Base-by-base conservation (phyloP, 768 basidiomycete species). In the Hericium erinaceus region DNA sequence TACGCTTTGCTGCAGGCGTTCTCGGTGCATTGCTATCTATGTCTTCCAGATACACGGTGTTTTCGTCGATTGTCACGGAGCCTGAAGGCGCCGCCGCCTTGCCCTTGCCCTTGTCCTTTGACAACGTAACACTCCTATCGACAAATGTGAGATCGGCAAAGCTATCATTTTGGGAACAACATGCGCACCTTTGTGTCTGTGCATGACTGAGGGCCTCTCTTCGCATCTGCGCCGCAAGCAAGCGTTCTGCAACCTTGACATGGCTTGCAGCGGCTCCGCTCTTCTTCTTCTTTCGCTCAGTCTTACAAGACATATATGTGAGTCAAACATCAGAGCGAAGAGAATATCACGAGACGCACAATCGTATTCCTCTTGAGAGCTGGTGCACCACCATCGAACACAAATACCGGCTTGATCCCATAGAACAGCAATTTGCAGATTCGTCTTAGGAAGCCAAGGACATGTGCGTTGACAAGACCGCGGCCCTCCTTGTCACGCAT, bases 401-500 rank as follows among this genome's bases (percentile, higher is more conserved):
- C 95, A 66, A 99, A 99, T 39, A 99, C 95, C 0, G 97, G 97
- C 69, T 91, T 95, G 68, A 98, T 95, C 12, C 97, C 97, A 67
- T 97, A 94, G 73, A 95, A 98, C 46, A 99, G 73, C 33, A 99
- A 78, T 72, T 98, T 98, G 71, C 86, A 85, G 57, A 98, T 97
- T 2, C 97, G 81, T 33, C 95, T 80, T 48, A 92, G 73, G 70
- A 91, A 91, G 57, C 95, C 94, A 48, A 98, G 74, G 15, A 99
- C 85, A 72, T 98, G 97, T 1, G 95, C 95, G 66, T 98, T 98
- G 54, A 88, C 82, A 48, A 99, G 74, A 12, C 81, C 90, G 22
- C 85, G 83, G 26, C 97, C 97, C 58, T 98, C 93, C 67, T 93
- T 98, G 72, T 95, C 95, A 22, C 97, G 84, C 95, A 98, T 98